Base-by-base conservation (phyloP, 768 basidiomycete species). In the Rhizopogon vulgaris region DNA sequence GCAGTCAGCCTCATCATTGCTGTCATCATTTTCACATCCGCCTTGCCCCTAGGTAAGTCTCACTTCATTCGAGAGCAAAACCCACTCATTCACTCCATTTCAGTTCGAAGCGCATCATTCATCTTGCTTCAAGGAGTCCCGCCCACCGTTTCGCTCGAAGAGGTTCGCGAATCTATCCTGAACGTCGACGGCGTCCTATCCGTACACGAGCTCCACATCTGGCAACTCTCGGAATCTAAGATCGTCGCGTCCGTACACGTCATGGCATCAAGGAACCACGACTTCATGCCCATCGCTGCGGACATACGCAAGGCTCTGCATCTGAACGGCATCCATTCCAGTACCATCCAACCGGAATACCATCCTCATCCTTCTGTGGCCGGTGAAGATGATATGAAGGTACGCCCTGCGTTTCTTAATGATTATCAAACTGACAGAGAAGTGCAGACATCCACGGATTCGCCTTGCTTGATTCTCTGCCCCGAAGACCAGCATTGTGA, bases 201-300 rank as follows among this genome's bases (percentile, higher is more conserved):
- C 15, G 73, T 98, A 27, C 96, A 98, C 61, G 92, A 97, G 63
- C 77, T 99, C 22, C 96, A 99, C 70, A 83, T 98, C 51, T 99
- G 96, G 96, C 93, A 95, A 62, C 79, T 99, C 43, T 94, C 92
- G 12, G 96, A 99, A 70, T 83, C 80, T 52, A 97, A 96, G 66
- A 83, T 94, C 51, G 87, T 99, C 38, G 94, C 94, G 9, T 94
- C 90, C 2, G 95, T 99, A 22, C 96, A 99, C 69, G 91, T 99
- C 49, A 80, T 90, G 59, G 83, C 92, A 8, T 84, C 84, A 30
- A 78, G 84, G 45, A 80, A 82, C 18, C 78, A 83, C 51, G 94
- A 96, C 62, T 98, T 97, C 65, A 97, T 97, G 90, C 82, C 78
- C 1, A 80, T 94, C 45, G 90, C 91, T 10, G 80, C 79, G 34